Percentiles rank a stretch among this genome's conserved stretches.
phyloP scores from a whole-genome alignment of 139 green algal species.

The Trebouxia sp. region DNA sequence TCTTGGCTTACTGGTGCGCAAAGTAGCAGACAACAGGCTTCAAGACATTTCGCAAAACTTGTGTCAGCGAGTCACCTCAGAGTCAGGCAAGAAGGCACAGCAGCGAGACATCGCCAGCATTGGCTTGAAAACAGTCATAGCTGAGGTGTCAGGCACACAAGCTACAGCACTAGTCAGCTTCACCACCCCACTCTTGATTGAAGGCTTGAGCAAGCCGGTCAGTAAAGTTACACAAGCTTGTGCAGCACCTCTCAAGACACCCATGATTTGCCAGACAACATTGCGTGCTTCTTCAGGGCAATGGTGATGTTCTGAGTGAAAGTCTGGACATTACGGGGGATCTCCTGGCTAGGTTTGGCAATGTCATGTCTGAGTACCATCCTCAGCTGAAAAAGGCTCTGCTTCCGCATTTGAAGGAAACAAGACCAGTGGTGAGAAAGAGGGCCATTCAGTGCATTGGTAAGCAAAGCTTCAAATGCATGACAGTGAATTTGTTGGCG shows the following conservation, averaged over 20 bases:
- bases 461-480: background rate
- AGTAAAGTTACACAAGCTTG: background rate
- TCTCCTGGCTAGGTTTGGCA: constrained; percentile 66
- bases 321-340: constrained; percentile 82
- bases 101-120: constrained; percentile 80
- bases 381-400: constrained; percentile 57
- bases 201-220: constrained; percentile 27
- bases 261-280: background rate
- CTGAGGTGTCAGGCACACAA: constrained; percentile 35
- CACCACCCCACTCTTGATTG: constrained; percentile 37
- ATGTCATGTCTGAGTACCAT: constrained; percentile 48
- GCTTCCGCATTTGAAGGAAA: constrained; percentile 69
- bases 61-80: background rate
- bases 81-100: constrained; percentile 28
- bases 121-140: constrained; percentile 82
- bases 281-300: constrained; percentile 24
- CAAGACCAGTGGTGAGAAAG: constrained; percentile 72
- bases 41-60: constrained; percentile 51
- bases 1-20: constrained; percentile 82
- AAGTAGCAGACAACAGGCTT: constrained; percentile 63
- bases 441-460: constrained; percentile 49
- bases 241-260: background rate
- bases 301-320: constrained; percentile 47
- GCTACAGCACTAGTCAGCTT: constrained; percentile 20
- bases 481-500: no score